Evolutionary conservation across 805 yeast species (phyloP), one percentile per base, ranked within the genome.

Genomic region (Metschnikowia kofuensis): DNA sequence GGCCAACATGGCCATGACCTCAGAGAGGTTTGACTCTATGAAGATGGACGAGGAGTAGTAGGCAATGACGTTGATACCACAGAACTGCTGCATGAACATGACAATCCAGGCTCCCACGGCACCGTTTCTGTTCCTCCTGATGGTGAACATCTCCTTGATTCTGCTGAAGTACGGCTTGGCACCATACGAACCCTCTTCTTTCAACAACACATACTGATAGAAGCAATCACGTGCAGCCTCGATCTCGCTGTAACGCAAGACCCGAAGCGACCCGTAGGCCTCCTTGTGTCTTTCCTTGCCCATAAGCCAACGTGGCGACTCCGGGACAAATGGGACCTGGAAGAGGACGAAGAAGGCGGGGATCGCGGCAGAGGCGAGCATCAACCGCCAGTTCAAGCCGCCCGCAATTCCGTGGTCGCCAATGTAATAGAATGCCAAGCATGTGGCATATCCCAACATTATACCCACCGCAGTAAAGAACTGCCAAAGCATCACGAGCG

Each of bases 21-120:
- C 80, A 38, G 78, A 66, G 66, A 85, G 83, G 38, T 85, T 86
- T 21, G 90, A 81, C 49, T 82, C 76, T 16, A 76, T 65, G 68
- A 89, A 89, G 49, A 89, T 88, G 8, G 86, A 75, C 0, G 94
- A 84, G 1, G 92, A 85, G 67, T 87, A 89, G 68, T 87, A 86
- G 16, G 95, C 92, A 67, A 89, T 87, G 45, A 88, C 92, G 61
- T 89, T 89, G 65, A 89, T 81, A 58, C 96, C 96, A 69, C 96
- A 89, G 70, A 88, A 86, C 65, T 89, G 96, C 71, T 89, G 96
- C 89, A 85, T 85, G 62, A 88, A 86, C 82, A 89, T 89, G 51
- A 84, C 89, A 54, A 88, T 77, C 79, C 85, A 85, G 4, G 95
- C 82, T 47, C 88, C 96, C 48, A 85, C 57, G 7, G 88, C 82